Conservation (phyloP, 163 green algal genomes). For the Scenedesmus sp. region DNA sequence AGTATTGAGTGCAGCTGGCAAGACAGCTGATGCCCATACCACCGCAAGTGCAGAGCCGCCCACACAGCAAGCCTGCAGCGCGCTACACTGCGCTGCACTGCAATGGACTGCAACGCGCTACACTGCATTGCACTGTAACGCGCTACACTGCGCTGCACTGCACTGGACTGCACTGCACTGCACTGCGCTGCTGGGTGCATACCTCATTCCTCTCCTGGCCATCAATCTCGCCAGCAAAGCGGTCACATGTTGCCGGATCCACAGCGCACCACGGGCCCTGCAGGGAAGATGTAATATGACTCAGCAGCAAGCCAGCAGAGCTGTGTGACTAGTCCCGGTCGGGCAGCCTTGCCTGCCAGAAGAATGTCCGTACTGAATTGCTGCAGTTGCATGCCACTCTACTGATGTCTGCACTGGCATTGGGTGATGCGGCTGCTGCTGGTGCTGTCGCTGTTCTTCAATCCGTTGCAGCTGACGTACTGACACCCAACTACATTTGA, state of each 20-base stretch:
- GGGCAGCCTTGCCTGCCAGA: too few relatives aligned
- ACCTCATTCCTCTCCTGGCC: slow-evolving; percentile 13
- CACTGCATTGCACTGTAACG: too few relatives aligned
- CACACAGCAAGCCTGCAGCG: too few relatives aligned
- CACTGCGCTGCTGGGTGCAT: not conserved
- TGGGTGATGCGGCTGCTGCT: too few relatives aligned
- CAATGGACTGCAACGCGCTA: not conserved
- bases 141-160: not conserved
- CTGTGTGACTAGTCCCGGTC: not conserved
- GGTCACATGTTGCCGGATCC: slow-evolving; percentile 9
- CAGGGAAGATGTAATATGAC: not conserved
- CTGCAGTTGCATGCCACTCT: not conserved
- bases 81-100: not conserved
- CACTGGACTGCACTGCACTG: not conserved
- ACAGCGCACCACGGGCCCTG: slow-evolving; percentile 45
- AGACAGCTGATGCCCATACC: too few relatives aligned
- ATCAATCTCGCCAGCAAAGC: slow-evolving; percentile 27
- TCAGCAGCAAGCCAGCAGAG: not conserved
- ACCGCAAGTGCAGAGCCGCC: too few relatives aligned
- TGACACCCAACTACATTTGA: too few relatives aligned
- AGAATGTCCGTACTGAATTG: too few relatives aligned
- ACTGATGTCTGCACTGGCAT: too few relatives aligned
- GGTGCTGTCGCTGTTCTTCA: too few relatives aligned
- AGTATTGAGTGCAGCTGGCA: too few relatives aligned
- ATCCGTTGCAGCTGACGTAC: too few relatives aligned